Evolutionary conservation across 1,284 basidiomycete species (phyloP).

Genomic region (Dichomitus squalens): DNA sequence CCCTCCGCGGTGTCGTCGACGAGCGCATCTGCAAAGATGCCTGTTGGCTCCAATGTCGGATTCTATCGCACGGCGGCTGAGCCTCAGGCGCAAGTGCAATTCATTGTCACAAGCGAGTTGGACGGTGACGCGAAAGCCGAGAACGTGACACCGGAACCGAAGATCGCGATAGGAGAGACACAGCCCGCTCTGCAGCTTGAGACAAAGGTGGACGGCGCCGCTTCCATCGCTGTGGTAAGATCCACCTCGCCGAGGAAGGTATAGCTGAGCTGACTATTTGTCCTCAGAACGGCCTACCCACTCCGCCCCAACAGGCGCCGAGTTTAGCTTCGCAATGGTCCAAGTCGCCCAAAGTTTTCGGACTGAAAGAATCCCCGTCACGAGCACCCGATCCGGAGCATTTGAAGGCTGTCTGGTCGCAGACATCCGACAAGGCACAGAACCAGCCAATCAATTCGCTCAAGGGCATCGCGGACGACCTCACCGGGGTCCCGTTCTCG

Average conservation of each 20-base stretch:
- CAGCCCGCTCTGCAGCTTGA: not conserved
- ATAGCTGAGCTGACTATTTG: not conserved
- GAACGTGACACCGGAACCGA: not conserved
- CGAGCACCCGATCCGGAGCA: constrained; percentile 76
- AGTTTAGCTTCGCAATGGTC: constrained; percentile 50
- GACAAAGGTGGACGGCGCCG: not conserved
- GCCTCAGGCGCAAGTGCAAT: constrained; percentile 56
- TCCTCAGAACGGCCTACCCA: constrained; percentile 35
- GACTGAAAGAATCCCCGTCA: constrained; percentile 66
- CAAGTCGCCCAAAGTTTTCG: constrained; percentile 57
- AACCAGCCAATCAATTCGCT: constrained; percentile 73
- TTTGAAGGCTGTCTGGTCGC: constrained; percentile 83
- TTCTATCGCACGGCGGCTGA: constrained; percentile 65
- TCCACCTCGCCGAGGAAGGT: not conserved
- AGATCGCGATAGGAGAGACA: not conserved
- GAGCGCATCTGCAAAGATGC: constrained; percentile 43
- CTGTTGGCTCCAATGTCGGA: constrained; percentile 67
- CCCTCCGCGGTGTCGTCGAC: constrained; percentile 33
- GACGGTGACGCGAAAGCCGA: constrained; percentile 39
- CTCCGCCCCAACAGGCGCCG: constrained; percentile 50
- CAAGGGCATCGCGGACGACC: constrained; percentile 76
- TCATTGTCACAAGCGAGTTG: constrained; percentile 77
- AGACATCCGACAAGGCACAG: constrained; percentile 65
- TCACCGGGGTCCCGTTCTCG: constrained; percentile 73
- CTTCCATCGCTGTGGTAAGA: not conserved